Percentiles rank a stretch among this genome's conserved stretches.
Conservation (phyloP, 306 rosid species). For the Senna siamea region DNA sequence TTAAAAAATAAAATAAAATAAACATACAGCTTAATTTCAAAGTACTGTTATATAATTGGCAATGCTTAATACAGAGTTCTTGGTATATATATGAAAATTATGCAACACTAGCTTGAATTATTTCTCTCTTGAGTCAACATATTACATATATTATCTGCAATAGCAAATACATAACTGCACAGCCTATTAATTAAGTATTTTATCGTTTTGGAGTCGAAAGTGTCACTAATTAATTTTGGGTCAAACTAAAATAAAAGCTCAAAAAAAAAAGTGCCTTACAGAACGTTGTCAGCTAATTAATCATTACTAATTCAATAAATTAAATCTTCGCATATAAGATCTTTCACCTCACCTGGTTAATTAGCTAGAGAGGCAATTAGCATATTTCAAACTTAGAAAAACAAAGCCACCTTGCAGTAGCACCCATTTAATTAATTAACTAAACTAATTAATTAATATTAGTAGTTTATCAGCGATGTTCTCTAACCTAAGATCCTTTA, state of each 20-base stretch:
- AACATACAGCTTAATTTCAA: no score
- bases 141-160: not conserved
- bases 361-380: not conserved
- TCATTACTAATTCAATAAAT: not conserved
- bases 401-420: not conserved
- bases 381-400: no score
- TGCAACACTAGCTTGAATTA: no score
- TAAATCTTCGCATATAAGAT: not conserved
- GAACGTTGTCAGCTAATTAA: conserved; percentile 12
- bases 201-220: not conserved
- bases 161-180: not conserved
- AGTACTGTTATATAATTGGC: no score
- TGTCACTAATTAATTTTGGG: not conserved
- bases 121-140: not conserved
- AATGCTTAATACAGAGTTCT: no score
- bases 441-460: conserved; percentile 10
- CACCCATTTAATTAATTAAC: not conserved
- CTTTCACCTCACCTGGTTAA: not conserved
- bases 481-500: conserved; percentile 46
- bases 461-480: conserved; percentile 28
- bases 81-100: no score
- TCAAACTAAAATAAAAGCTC: conserved; percentile 18
- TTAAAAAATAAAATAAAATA: no score
- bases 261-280: conserved; percentile 1
- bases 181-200: not conserved